Evolutionary conservation across 495 filamentous ascomycete genomes (phyloP).

Genomic region (Hypomontagnella monticulosa): DNA sequence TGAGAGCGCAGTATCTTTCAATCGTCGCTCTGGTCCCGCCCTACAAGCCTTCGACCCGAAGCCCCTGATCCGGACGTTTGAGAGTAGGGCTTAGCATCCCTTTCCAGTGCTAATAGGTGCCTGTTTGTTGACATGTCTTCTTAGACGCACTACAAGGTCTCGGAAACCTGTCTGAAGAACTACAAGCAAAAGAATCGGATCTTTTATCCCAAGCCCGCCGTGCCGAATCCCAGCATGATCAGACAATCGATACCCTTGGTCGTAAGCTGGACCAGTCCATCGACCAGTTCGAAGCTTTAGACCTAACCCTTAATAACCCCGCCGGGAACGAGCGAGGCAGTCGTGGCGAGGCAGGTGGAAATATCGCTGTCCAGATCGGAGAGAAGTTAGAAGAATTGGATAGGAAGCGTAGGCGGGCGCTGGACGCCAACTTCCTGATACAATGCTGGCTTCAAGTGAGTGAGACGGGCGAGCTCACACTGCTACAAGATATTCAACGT

Average conservation of each 20-base stretch:
- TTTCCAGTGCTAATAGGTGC: background rate
- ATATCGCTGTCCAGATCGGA: conserved; percentile 93
- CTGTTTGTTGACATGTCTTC: conserved; percentile 36
- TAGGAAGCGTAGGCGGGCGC: conserved; percentile 84
- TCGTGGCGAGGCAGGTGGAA: conserved; percentile 73
- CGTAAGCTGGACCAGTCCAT: conserved; percentile 90
- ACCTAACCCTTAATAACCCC: conserved; percentile 74
- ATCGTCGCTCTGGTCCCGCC: conserved; percentile 74
- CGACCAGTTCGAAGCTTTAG: conserved; percentile 87
- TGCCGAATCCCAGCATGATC: conserved; percentile 90
- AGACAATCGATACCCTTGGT: conserved; percentile 84
- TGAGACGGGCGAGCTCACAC: conserved; percentile 80
- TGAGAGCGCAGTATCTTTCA: conserved; percentile 77
- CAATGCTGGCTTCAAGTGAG: conserved; percentile 95
- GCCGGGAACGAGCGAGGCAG: conserved; percentile 55
- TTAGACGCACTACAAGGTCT: conserved; percentile 77
- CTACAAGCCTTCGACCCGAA: conserved; percentile 94
- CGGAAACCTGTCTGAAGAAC: conserved; percentile 80
- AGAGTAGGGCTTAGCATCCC: conserved; percentile 62
- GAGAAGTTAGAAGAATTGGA: conserved; percentile 93
- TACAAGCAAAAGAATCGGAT: conserved; percentile 88
- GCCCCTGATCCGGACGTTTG: conserved; percentile 94
- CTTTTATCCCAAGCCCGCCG: conserved; percentile 86
- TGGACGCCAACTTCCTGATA: conserved; percentile 93
- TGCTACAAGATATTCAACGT: conserved; percentile 81